phyloP scores from a whole-genome alignment of 345 rosid genomes.

The Murraya koenigii region DNA sequence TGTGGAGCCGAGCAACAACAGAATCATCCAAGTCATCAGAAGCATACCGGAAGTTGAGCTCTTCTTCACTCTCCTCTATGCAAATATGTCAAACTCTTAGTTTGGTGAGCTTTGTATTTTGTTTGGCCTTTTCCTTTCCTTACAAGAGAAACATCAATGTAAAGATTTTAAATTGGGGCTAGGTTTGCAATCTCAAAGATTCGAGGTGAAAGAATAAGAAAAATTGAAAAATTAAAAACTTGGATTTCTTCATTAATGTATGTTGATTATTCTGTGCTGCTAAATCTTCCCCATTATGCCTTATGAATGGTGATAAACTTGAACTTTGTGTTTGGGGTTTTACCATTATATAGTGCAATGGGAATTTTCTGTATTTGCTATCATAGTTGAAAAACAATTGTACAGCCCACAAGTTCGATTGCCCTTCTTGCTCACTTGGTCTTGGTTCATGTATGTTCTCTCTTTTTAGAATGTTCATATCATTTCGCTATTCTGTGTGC shows the following conservation, averaged over 20 bases:
- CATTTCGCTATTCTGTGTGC: not conserved
- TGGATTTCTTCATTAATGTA: slow-evolving; percentile 16
- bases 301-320: not conserved
- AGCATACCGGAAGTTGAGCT: slow-evolving; percentile 64
- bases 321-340: not conserved
- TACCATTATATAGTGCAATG: not conserved
- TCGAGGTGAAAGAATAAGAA: slow-evolving; percentile 6
- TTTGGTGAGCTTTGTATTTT: slow-evolving; percentile 23
- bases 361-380: not conserved
- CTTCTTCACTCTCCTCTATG: slow-evolving; percentile 81
- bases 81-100: slow-evolving; percentile 56
- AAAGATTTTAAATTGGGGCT: slow-evolving; percentile 14
- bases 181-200: slow-evolving; percentile 10
- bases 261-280: not conserved
- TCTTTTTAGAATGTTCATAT: not conserved
- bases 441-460: not conserved
- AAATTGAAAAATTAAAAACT: not conserved
- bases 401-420: not conserved
- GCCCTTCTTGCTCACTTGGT: not conserved
- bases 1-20: slow-evolving; percentile 60
- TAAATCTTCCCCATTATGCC: not conserved
- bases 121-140: slow-evolving; percentile 17
- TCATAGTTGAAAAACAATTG: not conserved
- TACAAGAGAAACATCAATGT: slow-evolving; percentile 14
- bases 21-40: slow-evolving; percentile 49